Evolutionary conservation across 2,329 filamentous ascomycete species (phyloP).

Genomic region (Monilinia fructigena): DNA sequence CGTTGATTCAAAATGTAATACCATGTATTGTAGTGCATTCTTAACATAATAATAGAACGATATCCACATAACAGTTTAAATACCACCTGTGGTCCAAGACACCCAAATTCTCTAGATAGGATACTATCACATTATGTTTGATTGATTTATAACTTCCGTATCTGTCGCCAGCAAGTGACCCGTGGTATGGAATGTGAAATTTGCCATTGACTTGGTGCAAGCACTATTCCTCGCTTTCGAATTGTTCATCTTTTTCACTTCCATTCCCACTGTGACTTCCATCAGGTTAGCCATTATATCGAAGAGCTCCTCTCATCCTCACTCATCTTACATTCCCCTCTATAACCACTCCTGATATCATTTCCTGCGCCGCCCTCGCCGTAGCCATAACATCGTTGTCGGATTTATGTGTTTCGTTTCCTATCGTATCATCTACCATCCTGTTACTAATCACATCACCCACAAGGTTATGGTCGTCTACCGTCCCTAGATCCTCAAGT

Average conservation of each 20-base stretch:
- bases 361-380: conserved; percentile 14
- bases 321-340: not conserved
- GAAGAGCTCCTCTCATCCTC: not conserved
- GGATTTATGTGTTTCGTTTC: not conserved
- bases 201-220: not conserved
- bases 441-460: not conserved
- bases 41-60: not conserved
- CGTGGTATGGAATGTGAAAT: not conserved
- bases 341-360: conserved; percentile 7
- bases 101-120: not conserved
- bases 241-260: not conserved
- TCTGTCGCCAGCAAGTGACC: not conserved
- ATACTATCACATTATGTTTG: not conserved
- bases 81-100: not conserved
- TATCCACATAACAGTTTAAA: not conserved
- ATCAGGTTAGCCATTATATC: not conserved
- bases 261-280: not conserved
- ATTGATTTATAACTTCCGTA: not conserved
- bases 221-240: not conserved
- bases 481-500: not conserved
- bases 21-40: too few species aligned
- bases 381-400: conserved; percentile 15
- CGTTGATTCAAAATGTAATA: not conserved
- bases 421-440: not conserved
- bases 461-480: conserved; percentile 13